phyloP scores from a whole-genome alignment of 2,329 filamentous ascomycete species.

The Penicillium sp. region DNA sequence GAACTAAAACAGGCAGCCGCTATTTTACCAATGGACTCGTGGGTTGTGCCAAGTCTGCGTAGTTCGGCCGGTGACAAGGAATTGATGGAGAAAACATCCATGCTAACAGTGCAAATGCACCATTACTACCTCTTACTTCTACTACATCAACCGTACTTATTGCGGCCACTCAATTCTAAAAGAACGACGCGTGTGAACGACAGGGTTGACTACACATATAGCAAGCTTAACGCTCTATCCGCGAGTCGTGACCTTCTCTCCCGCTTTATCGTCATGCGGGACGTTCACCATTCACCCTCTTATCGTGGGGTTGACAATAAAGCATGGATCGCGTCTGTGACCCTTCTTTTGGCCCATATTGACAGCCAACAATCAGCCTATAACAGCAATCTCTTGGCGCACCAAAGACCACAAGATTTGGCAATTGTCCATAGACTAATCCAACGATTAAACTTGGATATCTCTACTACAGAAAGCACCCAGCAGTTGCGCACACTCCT shows the following conservation, averaged over 20 bases:
- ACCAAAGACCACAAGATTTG: slow-evolving; percentile 7
- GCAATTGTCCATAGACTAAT: background rate
- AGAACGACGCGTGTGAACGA: too few species aligned
- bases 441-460: background rate
- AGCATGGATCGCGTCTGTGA: slow-evolving; percentile 14
- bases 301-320: slow-evolving; percentile 21
- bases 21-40: slow-evolving; percentile 16
- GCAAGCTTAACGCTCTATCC: slow-evolving; percentile 15
- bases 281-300: slow-evolving; percentile 16
- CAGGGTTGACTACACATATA: slow-evolving; percentile 15
- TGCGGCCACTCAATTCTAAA: background rate
- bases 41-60: slow-evolving; percentile 6
- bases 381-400: background rate
- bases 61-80: slow-evolving; percentile 4
- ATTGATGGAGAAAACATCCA: slow-evolving; percentile 15
- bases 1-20: slow-evolving; percentile 18
- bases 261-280: slow-evolving; percentile 17
- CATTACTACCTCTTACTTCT: slow-evolving; percentile 22
- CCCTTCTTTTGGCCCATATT: slow-evolving; percentile 21
- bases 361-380: slow-evolving; percentile 12
- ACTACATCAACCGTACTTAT: slow-evolving; percentile 21
- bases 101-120: slow-evolving; percentile 20
- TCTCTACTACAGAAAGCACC: background rate
- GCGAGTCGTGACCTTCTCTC: slow-evolving; percentile 20
- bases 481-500: slow-evolving; percentile 10